A percentile compares a stretch with the other conserved stretches of the same genome.
Evolutionary conservation across 2,329 filamentous ascomycete species (phyloP).

Genomic region (Pseudogymnoascus sp.): DNA sequence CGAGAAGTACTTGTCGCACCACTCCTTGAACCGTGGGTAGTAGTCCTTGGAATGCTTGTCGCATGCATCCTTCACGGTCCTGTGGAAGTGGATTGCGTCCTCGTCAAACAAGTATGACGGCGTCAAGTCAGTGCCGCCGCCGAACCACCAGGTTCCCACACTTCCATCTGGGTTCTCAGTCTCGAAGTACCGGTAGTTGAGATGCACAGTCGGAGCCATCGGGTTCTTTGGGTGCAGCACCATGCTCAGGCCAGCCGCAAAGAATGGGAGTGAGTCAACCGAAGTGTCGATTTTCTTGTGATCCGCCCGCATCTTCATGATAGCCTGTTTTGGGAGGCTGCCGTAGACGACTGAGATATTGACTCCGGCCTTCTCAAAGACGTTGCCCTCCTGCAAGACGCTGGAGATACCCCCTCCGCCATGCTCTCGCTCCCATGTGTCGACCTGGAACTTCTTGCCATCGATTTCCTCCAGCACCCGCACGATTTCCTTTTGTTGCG

Average conservation of each 20-base stretch:
- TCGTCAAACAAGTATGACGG: conserved; percentile 94
- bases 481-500: conserved; percentile 85
- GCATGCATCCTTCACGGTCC: conserved; percentile 83
- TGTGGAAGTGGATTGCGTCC: conserved; percentile 94
- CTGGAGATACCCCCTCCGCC: conserved; percentile 92
- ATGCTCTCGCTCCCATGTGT: conserved; percentile 80
- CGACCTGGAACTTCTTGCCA: conserved; percentile 70
- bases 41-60: conserved; percentile 89
- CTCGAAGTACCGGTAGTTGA: conserved; percentile 99
- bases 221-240: conserved; percentile 92
- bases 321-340: conserved; percentile 75
- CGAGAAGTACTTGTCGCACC: conserved; percentile 97
- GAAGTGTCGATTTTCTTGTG: conserved; percentile 80
- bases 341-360: conserved; percentile 95
- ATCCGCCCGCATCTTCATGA: conserved; percentile 87
- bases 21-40: conserved; percentile 92
- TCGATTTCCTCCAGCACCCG: conserved; percentile 76
- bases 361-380: conserved; percentile 96
- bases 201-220: conserved; percentile 93
- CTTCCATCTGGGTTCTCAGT: conserved; percentile 78
- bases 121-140: conserved; percentile 88
- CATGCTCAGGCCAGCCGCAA: conserved; percentile 86
- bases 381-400: conserved; percentile 89
- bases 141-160: conserved; percentile 94
- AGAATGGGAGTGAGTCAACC: conserved; percentile 84